Percentiles rank a stretch among this genome's conserved stretches.
Conservation (phyloP, 1,139 yeast genomes). For the Suhomyces maxii region DNA sequence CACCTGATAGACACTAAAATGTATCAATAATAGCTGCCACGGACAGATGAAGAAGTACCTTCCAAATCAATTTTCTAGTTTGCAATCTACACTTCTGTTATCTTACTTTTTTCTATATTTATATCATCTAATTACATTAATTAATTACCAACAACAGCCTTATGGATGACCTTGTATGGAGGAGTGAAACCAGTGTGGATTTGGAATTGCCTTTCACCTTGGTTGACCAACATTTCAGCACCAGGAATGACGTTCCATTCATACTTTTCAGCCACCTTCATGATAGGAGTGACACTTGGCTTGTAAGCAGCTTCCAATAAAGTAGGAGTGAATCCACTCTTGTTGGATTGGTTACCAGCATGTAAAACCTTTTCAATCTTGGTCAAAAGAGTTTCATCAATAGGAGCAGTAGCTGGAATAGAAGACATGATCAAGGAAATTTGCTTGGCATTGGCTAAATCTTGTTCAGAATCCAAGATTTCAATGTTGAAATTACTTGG, state of each 20-base stretch:
- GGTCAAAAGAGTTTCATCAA: conserved; percentile 53
- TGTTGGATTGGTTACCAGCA: conserved; percentile 30
- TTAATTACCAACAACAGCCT: conserved; percentile 45
- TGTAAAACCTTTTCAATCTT: conserved; percentile 50
- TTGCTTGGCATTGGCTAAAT: conserved; percentile 40
- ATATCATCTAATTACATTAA: conserved; percentile 1
- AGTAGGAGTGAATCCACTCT: conserved; percentile 46
- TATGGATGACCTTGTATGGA: conserved; percentile 58
- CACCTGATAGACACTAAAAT: no score
- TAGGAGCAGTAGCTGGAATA: conserved; percentile 81
- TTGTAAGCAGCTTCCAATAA: conserved; percentile 92
- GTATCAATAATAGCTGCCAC: no score
- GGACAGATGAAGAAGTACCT: no score
- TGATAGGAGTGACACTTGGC: conserved; percentile 80
- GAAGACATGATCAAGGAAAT: conserved; percentile 76
- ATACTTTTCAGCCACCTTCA: conserved; percentile 68
- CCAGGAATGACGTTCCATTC: conserved; percentile 82
- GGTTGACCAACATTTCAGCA: conserved; percentile 86
- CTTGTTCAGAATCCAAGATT: conserved; percentile 52
- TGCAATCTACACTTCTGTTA: background rate
- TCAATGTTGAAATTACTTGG: conserved; percentile 61
- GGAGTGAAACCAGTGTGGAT: conserved; percentile 73
- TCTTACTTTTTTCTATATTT: background rate
- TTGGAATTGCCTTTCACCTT: conserved; percentile 85
- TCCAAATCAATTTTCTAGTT: background rate